Percentiles rank a stretch among this genome's conserved stretches.
phyloP scores from a whole-genome alignment of 495 filamentous ascomycete species.

The Ramalina intermedia region DNA sequence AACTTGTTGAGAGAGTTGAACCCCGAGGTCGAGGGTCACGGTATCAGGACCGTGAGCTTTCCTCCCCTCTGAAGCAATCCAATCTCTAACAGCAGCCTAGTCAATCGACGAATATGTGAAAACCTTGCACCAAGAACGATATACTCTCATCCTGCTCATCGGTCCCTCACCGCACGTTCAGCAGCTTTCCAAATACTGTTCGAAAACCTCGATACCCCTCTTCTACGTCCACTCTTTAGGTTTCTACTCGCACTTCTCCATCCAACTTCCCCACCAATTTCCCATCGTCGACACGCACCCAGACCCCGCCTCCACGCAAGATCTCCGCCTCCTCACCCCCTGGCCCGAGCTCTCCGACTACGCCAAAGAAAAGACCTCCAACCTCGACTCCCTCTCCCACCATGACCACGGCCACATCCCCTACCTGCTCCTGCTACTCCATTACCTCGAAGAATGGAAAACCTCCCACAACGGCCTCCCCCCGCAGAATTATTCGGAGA shows the following conservation, averaged over 20 bases:
- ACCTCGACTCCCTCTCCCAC: slow-evolving; percentile 56
- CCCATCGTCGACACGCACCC: slow-evolving; percentile 97
- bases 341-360: slow-evolving; percentile 72
- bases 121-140: slow-evolving; percentile 35
- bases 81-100: slow-evolving; percentile 15
- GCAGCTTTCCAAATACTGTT: slow-evolving; percentile 10
- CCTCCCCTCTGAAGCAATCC: not conserved
- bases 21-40: slow-evolving; percentile 75
- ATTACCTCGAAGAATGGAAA: slow-evolving; percentile 82
- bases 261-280: slow-evolving; percentile 60
- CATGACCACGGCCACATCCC: slow-evolving; percentile 89
- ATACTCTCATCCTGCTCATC: slow-evolving; percentile 63
- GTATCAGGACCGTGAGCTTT: slow-evolving; percentile 34
- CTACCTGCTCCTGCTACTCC: slow-evolving; percentile 68
- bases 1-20: slow-evolving; percentile 77
- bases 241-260: slow-evolving; percentile 73
- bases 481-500: slow-evolving; percentile 71
- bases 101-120: slow-evolving; percentile 25
- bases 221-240: slow-evolving; percentile 77
- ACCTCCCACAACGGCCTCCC: slow-evolving; percentile 48
- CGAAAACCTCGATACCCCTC: slow-evolving; percentile 49
- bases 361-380: slow-evolving; percentile 42
- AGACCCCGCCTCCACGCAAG: slow-evolving; percentile 68
- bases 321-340: slow-evolving; percentile 71
- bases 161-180: slow-evolving; percentile 46